These are phyloP conservation scores for Fennellomyces sp. DNA, from an alignment of 371 early-diverging fungal species.

Conservation along the genomic window DNA sequence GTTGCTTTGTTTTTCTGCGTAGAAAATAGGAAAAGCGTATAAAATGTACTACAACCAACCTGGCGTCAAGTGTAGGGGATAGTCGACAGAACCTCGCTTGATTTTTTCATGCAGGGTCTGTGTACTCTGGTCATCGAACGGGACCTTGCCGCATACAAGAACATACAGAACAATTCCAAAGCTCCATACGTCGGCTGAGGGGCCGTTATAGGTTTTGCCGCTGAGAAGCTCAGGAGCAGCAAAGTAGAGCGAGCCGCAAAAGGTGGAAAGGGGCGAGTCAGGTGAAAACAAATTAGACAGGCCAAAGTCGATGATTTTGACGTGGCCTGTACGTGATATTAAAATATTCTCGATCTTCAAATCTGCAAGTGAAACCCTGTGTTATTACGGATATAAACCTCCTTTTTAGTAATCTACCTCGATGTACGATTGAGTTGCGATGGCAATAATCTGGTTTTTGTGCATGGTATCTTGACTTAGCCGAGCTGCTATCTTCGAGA, in stretches of 20 bases:
- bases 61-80: constrained; percentile 80
- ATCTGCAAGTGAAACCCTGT: constrained; percentile 59
- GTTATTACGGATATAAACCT: constrained; percentile 36
- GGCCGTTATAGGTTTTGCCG: constrained; percentile 87
- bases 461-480: no score
- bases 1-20: no score
- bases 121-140: constrained; percentile 93
- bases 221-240: constrained; percentile 94
- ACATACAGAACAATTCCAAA: constrained; percentile 96
- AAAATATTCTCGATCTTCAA: constrained; percentile 23
- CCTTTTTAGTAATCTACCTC: constrained; percentile 42
- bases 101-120: constrained; percentile 87
- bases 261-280: constrained; percentile 78
- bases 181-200: constrained; percentile 96
- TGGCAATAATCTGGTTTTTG: constrained; percentile 85
- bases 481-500: no score
- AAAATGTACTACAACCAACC: constrained; percentile 54
- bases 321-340: constrained; percentile 31
- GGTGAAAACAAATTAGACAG: constrained; percentile 89
- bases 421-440: constrained; percentile 89
- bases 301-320: constrained; percentile 95
- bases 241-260: constrained; percentile 95
- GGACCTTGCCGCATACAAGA: constrained; percentile 91
- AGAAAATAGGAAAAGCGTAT: not conserved
- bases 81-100: constrained; percentile 75